These are phyloP conservation scores for Glomus cerebriforme DNA, from an alignment of 192 early-diverging fungal genomes.

Conservation along the genomic window DNA sequence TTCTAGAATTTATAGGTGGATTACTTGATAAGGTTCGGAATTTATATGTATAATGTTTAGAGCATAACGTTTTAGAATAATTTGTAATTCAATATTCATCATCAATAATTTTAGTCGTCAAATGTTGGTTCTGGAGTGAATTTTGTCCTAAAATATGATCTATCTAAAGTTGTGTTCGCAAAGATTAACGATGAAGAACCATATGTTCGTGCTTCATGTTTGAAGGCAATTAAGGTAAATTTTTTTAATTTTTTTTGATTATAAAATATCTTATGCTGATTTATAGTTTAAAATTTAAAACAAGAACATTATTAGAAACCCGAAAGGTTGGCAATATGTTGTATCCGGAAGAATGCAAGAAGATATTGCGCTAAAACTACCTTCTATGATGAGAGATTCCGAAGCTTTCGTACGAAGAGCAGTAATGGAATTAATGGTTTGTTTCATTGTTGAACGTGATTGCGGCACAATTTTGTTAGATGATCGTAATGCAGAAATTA, in stretches of 20 bases:
- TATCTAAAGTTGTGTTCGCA: conserved; percentile 40
- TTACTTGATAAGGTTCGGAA: conserved; percentile 44
- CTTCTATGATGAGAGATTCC: conserved; percentile 48
- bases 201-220: conserved; percentile 55
- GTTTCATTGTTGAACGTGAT: conserved; percentile 47
- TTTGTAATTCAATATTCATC: background rate
- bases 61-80: background rate
- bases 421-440: conserved; percentile 52
- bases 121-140: conserved; percentile 35
- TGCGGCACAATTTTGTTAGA: conserved; percentile 50
- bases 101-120: background rate
- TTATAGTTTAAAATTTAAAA: background rate
- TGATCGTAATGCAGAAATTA: conserved; percentile 33
- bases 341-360: conserved; percentile 38
- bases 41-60: background rate
- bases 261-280: background rate
- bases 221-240: conserved; percentile 46
- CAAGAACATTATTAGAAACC: conserved; percentile 44
- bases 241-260: background rate
- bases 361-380: conserved; percentile 42
- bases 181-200: conserved; percentile 51
- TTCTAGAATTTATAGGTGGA: conserved; percentile 50
- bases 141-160: conserved; percentile 48
- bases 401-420: conserved; percentile 57
- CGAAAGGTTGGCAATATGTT: conserved; percentile 54